Evolutionary conservation across 371 early-diverging fungal genomes (phyloP).

Genomic region (Syncephalastrum monosporum): DNA sequence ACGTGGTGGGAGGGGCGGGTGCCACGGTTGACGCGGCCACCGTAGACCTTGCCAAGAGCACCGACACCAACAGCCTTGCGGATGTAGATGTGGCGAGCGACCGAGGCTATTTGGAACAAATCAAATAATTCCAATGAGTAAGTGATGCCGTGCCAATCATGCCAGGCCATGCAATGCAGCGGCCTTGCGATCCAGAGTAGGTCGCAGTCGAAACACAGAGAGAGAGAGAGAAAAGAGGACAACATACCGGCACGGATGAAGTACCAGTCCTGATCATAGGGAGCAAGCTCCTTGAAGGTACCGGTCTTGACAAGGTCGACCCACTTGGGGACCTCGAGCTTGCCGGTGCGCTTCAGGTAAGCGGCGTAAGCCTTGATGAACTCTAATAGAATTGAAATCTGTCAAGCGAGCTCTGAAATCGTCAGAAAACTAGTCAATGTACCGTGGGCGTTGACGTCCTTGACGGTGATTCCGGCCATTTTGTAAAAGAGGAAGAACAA

Average conservation of each 20-base stretch:
- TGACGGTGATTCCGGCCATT: conserved; percentile 86
- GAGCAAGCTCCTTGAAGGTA: conserved; percentile 94
- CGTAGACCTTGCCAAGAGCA: conserved; percentile 90
- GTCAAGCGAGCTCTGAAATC: conserved; percentile 1
- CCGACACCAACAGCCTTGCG: conserved; percentile 94
- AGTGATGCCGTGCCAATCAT: not conserved
- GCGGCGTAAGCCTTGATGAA: conserved; percentile 98
- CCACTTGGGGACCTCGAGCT: conserved; percentile 98
- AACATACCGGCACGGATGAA: conserved; percentile 91
- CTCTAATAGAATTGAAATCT: conserved; percentile 21
- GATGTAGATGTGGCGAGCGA: conserved; percentile 98
- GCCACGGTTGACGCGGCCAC: conserved; percentile 93
- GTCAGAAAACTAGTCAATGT: conserved; percentile 3
- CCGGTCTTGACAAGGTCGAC: conserved; percentile 98
- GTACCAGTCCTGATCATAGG: conserved; percentile 99
- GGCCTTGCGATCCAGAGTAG: not conserved
- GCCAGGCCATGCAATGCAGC: too few species aligned
- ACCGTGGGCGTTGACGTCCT: conserved; percentile 94
- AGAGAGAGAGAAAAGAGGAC: too few species aligned
- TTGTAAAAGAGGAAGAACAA: conserved; percentile 25
- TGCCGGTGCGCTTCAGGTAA: conserved; percentile 97
- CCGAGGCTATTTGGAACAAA: conserved; percentile 66
- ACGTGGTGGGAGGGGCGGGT: conserved; percentile 91
- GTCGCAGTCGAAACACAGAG: not conserved
- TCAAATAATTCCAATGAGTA: not conserved